Conservation (phyloP, 1,284 basidiomycete species). For the Meira miltonrushii region DNA sequence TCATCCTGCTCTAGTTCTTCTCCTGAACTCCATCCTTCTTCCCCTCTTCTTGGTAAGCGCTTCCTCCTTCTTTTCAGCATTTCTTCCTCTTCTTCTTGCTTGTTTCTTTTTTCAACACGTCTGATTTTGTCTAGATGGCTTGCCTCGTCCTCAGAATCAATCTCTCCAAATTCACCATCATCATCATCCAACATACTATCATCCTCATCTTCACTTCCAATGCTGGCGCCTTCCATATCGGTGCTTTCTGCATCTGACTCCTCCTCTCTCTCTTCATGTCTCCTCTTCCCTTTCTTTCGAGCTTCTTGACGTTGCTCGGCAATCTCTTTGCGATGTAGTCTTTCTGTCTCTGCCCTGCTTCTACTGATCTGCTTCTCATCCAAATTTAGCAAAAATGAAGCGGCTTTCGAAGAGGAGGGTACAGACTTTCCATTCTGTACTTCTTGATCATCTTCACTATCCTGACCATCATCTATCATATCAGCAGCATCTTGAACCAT, state of each 20-base stretch:
- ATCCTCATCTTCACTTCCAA: constrained; percentile 8
- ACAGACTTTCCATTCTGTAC: neutral
- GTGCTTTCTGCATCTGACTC: constrained; percentile 12
- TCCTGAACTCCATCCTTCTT: constrained; percentile 12
- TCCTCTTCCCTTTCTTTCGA: neutral
- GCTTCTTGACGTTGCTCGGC: neutral
- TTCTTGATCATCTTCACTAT: neutral
- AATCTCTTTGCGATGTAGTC: neutral
- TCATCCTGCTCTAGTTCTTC: neutral
- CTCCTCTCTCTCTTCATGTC: constrained; percentile 9
- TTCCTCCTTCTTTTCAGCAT: constrained; percentile 5
- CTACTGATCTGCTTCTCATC: constrained; percentile 1
- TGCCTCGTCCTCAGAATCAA: neutral
- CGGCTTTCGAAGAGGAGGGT: neutral
- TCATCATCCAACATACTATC: constrained; percentile 2
- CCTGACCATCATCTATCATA: neutral
- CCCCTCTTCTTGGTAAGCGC: constrained; percentile 8
- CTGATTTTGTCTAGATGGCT: constrained; percentile 4
- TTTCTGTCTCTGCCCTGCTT: neutral
- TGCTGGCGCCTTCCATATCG: constrained; percentile 16
- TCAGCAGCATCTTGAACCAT: neutral
- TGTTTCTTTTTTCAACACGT: neutral
- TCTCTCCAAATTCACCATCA: constrained; percentile 4
- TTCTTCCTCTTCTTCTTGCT: constrained; percentile 5
- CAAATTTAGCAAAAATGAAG: neutral